Percentiles rank a stretch among this genome's conserved stretches.
Evolutionary conservation across 352 stramenopile genomes (phyloP).

Genomic region (Phytopythium vexans): DNA sequence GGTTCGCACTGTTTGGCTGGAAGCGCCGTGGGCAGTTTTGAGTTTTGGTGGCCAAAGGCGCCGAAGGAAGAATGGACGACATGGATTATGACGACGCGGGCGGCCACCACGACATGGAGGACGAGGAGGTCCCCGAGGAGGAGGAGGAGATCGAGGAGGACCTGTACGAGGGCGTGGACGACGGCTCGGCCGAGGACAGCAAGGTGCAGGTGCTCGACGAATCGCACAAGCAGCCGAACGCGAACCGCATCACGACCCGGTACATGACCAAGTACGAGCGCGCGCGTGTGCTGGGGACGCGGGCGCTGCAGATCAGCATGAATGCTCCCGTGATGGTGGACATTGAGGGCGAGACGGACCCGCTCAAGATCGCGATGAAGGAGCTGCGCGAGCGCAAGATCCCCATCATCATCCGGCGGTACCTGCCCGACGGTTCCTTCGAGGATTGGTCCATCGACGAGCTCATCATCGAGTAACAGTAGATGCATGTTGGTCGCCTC

Average conservation of each 20-base stretch:
- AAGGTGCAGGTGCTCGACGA: constrained; percentile 82
- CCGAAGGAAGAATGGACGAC: constrained; percentile 58
- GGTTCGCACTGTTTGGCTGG: too few species aligned
- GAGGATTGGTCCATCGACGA: constrained; percentile 99
- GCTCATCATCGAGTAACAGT: constrained; percentile 96
- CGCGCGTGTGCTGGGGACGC: constrained; percentile 96
- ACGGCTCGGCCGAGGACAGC: constrained; percentile 44
- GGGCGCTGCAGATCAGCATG: constrained; percentile 99
- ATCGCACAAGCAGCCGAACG: constrained; percentile 84
- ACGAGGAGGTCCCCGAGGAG: constrained; percentile 81
- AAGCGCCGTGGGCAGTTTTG: too few species aligned
- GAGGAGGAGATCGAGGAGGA: constrained; percentile 78
- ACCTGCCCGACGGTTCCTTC: constrained; percentile 98
- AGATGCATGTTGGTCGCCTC: constrained; percentile 4
- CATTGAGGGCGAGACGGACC: constrained; percentile 98
- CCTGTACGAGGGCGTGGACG: constrained; percentile 61
- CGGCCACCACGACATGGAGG: constrained; percentile 72
- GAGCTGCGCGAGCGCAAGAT: constrained; percentile 99
- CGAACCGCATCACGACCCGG: constrained; percentile 93
- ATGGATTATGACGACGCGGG: constrained; percentile 83
- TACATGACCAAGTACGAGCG: constrained; percentile 99
- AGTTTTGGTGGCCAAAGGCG: too few species aligned
- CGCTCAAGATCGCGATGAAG: constrained; percentile 99
- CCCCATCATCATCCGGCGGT: constrained; percentile 99
- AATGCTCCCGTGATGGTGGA: constrained; percentile 96